Base-by-base conservation (phyloP, 441 rosid genomes). In the Bocquillonia castaneifolia region DNA sequence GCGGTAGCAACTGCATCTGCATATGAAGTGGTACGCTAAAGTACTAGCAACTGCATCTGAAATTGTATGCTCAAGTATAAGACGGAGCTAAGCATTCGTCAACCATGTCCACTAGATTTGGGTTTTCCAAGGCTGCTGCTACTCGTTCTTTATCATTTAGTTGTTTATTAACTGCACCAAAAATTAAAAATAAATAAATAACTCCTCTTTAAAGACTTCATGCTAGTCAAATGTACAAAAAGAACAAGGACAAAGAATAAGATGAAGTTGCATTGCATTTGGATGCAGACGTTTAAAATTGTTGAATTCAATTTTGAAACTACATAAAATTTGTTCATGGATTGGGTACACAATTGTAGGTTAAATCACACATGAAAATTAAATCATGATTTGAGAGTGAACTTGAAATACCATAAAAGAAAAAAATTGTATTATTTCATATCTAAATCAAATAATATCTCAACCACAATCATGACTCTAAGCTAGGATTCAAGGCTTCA, bases 41-140 rank as follows among this genome's bases (percentile, higher is more conserved):
- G 76, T 9, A 64, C n/a, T 47, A 20, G 56, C 57, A 44, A 51
- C 22, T 34, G 32, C 37, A 31, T 26, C 31, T 31, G 42, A 20
- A 51, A 63, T 34, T 22, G 20, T 8, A 29, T 20, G 34, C 52
- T 89, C 86, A 86, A 63, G 76, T 85, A 73, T 65, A 83, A 6
- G 95, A 78, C 55, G 93, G 86, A 64, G 86, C 81, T 74, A 93
- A 64, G 70, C 96, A 91, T 65, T 86, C 96, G 42, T 93, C 95
- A 13, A 93, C 92, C 95, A 88, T 86, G 36, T 83, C 97, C 73
- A 91, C 86, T 18, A 93, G 87, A 78, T 84, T 83, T 37, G 98
- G 96, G 74, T 85, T 93, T 84, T 93, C 98, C 73, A 91, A 68
- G 26, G 97, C 97, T 66, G 95, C 97, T 9, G 97, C 96, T 5